Conservation (phyloP, 768 basidiomycete genomes). For the Xanthoconium purpureum region DNA sequence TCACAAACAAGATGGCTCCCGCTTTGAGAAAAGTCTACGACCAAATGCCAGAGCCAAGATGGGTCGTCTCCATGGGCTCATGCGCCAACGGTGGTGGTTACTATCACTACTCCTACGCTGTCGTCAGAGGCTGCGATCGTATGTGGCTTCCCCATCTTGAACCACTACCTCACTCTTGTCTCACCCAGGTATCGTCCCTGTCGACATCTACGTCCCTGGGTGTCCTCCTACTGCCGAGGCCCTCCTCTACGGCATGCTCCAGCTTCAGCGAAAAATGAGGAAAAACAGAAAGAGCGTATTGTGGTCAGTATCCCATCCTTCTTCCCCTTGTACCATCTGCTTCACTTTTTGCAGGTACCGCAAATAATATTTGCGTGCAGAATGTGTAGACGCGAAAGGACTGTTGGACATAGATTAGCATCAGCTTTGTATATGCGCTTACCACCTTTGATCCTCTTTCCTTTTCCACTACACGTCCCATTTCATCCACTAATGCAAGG, state of each 20-base stretch:
- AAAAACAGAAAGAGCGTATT: constrained; percentile 80
- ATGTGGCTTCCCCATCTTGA: constrained; percentile 31
- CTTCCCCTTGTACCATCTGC: not conserved
- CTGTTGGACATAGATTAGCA: constrained; percentile 24
- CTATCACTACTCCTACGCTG: constrained; percentile 98
- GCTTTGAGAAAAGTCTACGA: constrained; percentile 95
- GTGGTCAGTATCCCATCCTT: constrained; percentile 52
- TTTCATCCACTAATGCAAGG: constrained; percentile 1
- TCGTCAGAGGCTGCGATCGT: constrained; percentile 98
- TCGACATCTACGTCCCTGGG: constrained; percentile 97
- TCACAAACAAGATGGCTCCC: constrained; percentile 99
- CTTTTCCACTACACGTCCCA: not conserved
- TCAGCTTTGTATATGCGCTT: constrained; percentile 19
- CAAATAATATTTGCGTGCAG: constrained; percentile 16
- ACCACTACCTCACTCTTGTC: constrained; percentile 7
- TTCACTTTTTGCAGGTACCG: constrained; percentile 23
- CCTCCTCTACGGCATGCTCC: constrained; percentile 92
- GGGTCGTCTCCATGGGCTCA: constrained; percentile 99
- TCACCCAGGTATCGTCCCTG: constrained; percentile 82
- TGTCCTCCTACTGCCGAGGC: constrained; percentile 97
- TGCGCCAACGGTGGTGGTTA: constrained; percentile 98
- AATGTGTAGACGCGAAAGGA: constrained; percentile 4
- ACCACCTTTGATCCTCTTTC: constrained; percentile 6
- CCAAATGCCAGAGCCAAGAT: constrained; percentile 99
- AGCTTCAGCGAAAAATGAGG: constrained; percentile 95